Evolutionary conservation across 192 early-diverging fungal genomes (phyloP).

Genomic region (Linnemannia elongata): DNA sequence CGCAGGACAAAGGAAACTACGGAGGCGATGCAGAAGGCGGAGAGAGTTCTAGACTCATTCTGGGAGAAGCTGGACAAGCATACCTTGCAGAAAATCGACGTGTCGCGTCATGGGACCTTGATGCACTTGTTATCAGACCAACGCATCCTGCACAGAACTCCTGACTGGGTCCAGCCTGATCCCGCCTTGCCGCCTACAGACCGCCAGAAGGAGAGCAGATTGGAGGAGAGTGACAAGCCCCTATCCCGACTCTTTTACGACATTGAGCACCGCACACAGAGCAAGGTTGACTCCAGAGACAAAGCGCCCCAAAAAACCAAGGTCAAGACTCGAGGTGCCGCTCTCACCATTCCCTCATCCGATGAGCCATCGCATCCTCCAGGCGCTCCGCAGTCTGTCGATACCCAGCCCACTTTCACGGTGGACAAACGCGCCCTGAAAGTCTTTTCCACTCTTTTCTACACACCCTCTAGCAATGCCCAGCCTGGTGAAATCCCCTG

Average conservation of each 20-base stretch:
- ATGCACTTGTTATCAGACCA: conserved; percentile 15
- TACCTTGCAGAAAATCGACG: conserved; percentile 1
- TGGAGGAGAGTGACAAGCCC: conserved; percentile 13
- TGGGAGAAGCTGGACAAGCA: conserved; percentile 26
- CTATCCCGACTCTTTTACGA: conserved; percentile 1
- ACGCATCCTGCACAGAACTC: conserved; percentile 33
- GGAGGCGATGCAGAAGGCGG: conserved; percentile 34
- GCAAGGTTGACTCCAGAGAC: conserved; percentile 1
- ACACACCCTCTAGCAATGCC: conserved; percentile 20
- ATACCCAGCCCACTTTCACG: conserved; percentile 29
- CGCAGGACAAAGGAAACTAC: conserved; percentile 48
- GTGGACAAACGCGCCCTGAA: conserved; percentile 36
- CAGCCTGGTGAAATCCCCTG: conserved; percentile 50
- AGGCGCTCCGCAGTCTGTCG: neutral
- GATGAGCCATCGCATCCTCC: neutral
- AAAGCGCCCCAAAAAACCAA: conserved; percentile 25
- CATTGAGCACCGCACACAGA: conserved; percentile 23
- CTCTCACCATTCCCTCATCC: neutral
- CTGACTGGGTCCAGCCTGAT: conserved; percentile 41
- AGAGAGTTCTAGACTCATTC: conserved; percentile 30
- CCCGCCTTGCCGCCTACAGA: conserved; percentile 18
- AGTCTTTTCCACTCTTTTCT: conserved; percentile 46
- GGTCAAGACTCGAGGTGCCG: conserved; percentile 44
- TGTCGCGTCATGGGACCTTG: conserved; percentile 13
- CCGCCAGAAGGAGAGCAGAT: neutral